Evolutionary conservation across 2,329 filamentous ascomycete species (phyloP), one percentile per base, ranked within the genome.

Genomic region (Colletotrichum shisoi): DNA sequence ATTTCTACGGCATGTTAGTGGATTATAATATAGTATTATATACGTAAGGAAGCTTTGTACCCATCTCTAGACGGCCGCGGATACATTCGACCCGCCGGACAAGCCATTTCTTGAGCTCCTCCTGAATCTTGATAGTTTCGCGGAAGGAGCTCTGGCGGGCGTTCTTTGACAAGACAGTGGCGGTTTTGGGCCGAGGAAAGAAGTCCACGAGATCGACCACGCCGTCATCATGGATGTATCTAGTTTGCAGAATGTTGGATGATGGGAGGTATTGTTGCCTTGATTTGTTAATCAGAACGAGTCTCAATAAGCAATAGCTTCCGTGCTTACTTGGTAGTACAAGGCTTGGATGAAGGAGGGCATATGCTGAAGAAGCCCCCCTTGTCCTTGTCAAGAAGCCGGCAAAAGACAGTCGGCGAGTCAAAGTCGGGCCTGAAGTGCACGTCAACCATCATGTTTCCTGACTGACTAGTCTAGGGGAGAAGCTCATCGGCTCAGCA

Each of bases 221-320:
- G 1, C 91, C 91, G 63, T 90, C 86, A 71, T 93, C 91, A 70
- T 90, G 86, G 70, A 92, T 89, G 75, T 90, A 93, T n/a, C 90
- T 84, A 1, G 91, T 93, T 75, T 92, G 89, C 2, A 93, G 80
- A 67, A 93, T 89, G 72, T 91, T 92, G 54, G 89, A 89, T 11
- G 88, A 90, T 0, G 90, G 90, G 2, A 93, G 82, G 72, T 93
- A 93, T 73, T 91, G 88, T 77, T 93, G 91, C 42, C 70, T 71
- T 54, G 4, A 3, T 1, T 9, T 13, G 19, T 9, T 57, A 52
- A n/a, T 57, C 21, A 66, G 8, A 42, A 42, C 13, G 0, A 12
- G 19, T 3, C 11, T 24, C 17, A 12, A 11, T 12, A 13, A 11
- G 3, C 2, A 3, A 42, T 13, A 31, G 1, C 3, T 42, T 4